Evolutionary conservation across 202 grass and related monocot species (phyloP).

Genomic region (Setaria viridis): DNA sequence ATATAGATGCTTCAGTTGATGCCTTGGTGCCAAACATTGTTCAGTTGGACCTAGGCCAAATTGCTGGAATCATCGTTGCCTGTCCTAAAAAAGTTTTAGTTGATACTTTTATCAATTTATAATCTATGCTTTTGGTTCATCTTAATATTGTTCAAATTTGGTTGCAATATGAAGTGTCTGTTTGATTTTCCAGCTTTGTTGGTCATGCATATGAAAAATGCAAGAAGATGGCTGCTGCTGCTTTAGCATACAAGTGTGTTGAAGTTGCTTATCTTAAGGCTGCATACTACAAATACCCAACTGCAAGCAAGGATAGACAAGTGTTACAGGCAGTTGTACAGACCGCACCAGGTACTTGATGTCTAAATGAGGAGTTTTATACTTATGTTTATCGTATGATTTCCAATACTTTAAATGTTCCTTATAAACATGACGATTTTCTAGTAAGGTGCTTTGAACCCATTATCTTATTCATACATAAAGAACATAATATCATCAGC

Average conservation of each 20-base stretch:
- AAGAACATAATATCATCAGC: background rate
- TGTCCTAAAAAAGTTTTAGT: background rate
- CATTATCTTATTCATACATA: slow-evolving; percentile 2
- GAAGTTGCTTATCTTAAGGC: slow-evolving; percentile 96
- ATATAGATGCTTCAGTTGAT: slow-evolving; percentile 5
- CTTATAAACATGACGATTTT: slow-evolving; percentile 16
- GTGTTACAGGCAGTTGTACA: slow-evolving; percentile 83
- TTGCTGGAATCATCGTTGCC: background rate
- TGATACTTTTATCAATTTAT: slow-evolving; percentile 35
- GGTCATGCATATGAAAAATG: slow-evolving; percentile 88
- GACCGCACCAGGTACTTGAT: slow-evolving; percentile 72
- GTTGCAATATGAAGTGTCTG: slow-evolving; percentile 22
- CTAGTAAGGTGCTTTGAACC: background rate
- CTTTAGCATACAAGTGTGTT: slow-evolving; percentile 97
- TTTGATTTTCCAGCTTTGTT: slow-evolving; percentile 75
- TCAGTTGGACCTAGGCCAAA: slow-evolving; percentile 15
- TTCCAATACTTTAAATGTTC: slow-evolving; percentile 21
- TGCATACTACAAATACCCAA: slow-evolving; percentile 83
- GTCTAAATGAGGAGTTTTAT: slow-evolving; percentile 31
- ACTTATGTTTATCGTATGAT: slow-evolving; percentile 16
- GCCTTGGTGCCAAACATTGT: slow-evolving; percentile 15
- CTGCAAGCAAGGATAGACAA: slow-evolving; percentile 82
- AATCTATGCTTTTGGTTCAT: background rate
- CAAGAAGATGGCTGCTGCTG: slow-evolving; percentile 87
- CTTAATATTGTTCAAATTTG: slow-evolving; percentile 31